Percentiles rank a stretch among this genome's conserved stretches.
Conservation (phyloP, 1,284 basidiomycete genomes). For the Microbotryum scabiosae region DNA sequence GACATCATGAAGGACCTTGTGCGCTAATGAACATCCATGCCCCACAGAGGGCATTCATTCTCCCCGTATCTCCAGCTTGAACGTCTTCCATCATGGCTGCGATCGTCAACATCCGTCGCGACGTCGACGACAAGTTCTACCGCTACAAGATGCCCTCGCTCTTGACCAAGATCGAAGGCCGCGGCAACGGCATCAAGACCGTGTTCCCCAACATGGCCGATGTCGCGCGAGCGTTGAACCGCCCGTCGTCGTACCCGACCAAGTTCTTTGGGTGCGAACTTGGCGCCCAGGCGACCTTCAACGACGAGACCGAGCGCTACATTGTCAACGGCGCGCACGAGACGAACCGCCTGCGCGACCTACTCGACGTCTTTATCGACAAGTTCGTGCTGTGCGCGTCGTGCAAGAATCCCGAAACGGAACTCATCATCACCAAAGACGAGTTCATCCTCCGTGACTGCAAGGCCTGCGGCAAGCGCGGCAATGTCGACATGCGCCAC, state of each 20-base stretch:
- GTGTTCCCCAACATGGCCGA: conserved; percentile 98
- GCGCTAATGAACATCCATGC: no score
- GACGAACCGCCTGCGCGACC: conserved; percentile 81
- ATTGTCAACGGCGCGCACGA: conserved; percentile 98
- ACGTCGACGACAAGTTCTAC: conserved; percentile 72
- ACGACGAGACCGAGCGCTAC: conserved; percentile 94
- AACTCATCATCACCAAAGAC: conserved; percentile 78
- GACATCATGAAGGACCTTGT: no score
- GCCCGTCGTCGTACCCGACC: conserved; percentile 89
- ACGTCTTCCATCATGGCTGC: no score
- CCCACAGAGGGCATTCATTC: no score
- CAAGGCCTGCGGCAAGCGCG: conserved; percentile 94
- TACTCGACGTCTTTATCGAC: conserved; percentile 87
- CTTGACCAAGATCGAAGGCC: conserved; percentile 94
- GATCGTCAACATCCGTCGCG: conserved; percentile 88
- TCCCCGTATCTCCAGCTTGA: no score
- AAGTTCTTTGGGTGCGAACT: conserved; percentile 99
- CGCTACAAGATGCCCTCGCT: conserved; percentile 77
- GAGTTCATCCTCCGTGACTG: conserved; percentile 92
- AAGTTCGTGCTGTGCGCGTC: conserved; percentile 95
- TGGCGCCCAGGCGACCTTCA: conserved; percentile 92
- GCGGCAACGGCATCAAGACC: conserved; percentile 99
- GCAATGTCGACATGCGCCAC: conserved; percentile 90
- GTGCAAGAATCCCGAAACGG: conserved; percentile 99
- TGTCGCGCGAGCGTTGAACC: conserved; percentile 87